phyloP scores from a whole-genome alignment of 2,329 filamentous ascomycete genomes.

The Rugonectria rugulosa region DNA sequence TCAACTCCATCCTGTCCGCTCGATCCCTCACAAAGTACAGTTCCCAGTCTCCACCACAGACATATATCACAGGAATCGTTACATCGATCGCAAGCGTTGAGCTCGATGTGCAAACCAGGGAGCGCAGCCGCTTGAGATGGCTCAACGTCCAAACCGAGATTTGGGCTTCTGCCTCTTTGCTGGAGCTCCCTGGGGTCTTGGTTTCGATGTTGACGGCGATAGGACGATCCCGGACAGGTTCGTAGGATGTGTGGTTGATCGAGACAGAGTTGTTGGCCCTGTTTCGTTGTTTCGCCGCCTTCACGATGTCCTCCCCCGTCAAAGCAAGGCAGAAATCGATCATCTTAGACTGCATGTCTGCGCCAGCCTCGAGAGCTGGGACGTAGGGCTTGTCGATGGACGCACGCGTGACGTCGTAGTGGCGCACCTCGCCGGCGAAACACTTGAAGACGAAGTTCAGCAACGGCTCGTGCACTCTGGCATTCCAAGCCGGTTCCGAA shows the following conservation, averaged over 20 bases:
- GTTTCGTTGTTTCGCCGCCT: neutral
- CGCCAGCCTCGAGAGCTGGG: too few relatives aligned
- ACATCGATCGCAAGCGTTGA: constrained; percentile 2
- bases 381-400: too few relatives aligned
- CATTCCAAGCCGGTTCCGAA: too few relatives aligned
- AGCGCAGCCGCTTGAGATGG: constrained; percentile 13
- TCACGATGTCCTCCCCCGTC: neutral
- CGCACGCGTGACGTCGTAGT: too few relatives aligned
- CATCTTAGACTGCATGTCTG: too few relatives aligned
- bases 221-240: constrained; percentile 4
- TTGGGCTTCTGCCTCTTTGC: constrained; percentile 5
- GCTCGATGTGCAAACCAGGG: too few relatives aligned
- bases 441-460: too few relatives aligned
- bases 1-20: constrained; percentile 1
- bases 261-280: constrained; percentile 1
- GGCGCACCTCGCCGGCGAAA: too few relatives aligned
- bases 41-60: neutral
- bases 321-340: constrained; percentile 9
- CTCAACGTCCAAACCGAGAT: constrained; percentile 12
- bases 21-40: constrained; percentile 3
- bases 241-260: constrained; percentile 17
- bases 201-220: constrained; percentile 21
- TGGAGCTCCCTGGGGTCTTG: constrained; percentile 12
- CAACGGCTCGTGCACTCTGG: too few relatives aligned
- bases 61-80: constrained; percentile 4